Percentiles rank a stretch among this genome's conserved stretches.
These are phyloP conservation scores for Alternaria rosae DNA, from an alignment of 2,329 filamentous ascomycete species.

Conservation along the genomic window DNA sequence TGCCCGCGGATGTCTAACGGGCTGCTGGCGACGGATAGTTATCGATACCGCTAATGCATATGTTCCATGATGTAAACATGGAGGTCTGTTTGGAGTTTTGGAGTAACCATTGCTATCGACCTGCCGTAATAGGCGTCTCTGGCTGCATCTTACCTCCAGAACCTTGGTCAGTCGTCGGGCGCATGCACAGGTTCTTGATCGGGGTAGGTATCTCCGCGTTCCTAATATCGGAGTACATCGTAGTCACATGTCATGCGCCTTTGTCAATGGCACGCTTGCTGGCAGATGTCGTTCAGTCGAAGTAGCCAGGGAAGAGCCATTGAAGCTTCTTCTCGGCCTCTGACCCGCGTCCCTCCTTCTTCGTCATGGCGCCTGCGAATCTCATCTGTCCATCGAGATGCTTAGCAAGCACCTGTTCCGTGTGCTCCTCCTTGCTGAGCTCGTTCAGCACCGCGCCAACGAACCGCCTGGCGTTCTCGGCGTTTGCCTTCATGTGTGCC, in stretches of 20 bases:
- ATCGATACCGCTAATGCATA: constrained; percentile 19
- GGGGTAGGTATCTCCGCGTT: background rate
- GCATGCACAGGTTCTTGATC: background rate
- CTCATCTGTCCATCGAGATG: constrained; percentile 79
- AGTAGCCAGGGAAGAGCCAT: constrained; percentile 89
- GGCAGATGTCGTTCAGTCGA: constrained; percentile 48
- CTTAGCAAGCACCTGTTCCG: constrained; percentile 77
- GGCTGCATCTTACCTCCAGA: constrained; percentile 5
- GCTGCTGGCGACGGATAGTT: constrained; percentile 19
- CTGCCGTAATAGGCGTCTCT: constrained; percentile 21
- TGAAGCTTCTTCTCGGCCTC: constrained; percentile 81
- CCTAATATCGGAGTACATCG: background rate
- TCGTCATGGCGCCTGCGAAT: constrained; percentile 84
- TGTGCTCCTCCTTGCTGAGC: constrained; percentile 78
- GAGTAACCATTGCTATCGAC: constrained; percentile 11
- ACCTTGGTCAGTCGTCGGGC: background rate
- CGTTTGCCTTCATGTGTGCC: constrained; percentile 93
- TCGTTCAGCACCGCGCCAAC: constrained; percentile 88
- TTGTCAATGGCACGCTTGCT: background rate
- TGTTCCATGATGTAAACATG: constrained; percentile 31
- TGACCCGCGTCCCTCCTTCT: constrained; percentile 73
- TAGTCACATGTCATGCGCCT: background rate
- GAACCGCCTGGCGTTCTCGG: constrained; percentile 83
- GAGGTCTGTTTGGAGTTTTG: constrained; percentile 2
- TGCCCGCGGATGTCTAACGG: constrained; percentile 17